These are phyloP conservation scores for Fusarium dlaminii DNA, from an alignment of 2,329 filamentous ascomycete species.

Conservation along the genomic window DNA sequence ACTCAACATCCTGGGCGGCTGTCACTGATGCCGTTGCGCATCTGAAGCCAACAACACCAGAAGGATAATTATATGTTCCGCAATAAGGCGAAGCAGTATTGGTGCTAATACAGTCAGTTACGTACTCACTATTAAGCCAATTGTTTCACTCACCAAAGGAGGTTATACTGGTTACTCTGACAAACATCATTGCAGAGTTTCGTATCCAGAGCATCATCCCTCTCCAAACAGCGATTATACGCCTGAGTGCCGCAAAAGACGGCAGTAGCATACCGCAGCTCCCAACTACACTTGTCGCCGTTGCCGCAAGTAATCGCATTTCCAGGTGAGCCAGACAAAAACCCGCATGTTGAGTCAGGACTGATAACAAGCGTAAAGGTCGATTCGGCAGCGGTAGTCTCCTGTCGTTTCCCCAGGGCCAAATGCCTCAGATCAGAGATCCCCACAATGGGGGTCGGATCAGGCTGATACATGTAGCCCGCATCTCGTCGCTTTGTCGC, in stretches of 20 bases:
- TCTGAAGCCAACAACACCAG: conserved; percentile 13
- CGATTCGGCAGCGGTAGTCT: neutral
- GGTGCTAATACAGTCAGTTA: neutral
- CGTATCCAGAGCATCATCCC: neutral
- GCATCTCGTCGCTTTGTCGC: conserved; percentile 6
- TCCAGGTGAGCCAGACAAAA: conserved; percentile 23
- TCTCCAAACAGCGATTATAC: neutral
- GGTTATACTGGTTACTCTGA: conserved; percentile 24
- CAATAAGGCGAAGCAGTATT: conserved; percentile 19
- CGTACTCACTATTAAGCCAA: fast-evolving
- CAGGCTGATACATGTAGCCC: conserved; percentile 5
- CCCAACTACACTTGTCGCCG: conserved; percentile 10
- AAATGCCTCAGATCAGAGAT: conserved; percentile 6
- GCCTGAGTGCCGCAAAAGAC: conserved; percentile 9
- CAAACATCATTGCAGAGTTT: conserved; percentile 24
- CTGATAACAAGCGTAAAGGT: conserved; percentile 13
- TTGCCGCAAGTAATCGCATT: conserved; percentile 27
- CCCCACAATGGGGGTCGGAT: conserved; percentile 1
- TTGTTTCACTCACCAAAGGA: conserved; percentile 9
- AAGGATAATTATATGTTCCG: conserved; percentile 14
- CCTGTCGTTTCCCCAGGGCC: conserved; percentile 6
- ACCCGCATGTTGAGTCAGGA: conserved; percentile 26
- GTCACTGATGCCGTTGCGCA: conserved; percentile 6
- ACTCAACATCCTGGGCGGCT: conserved; percentile 5
- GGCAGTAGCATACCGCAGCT: neutral